These are phyloP conservation scores for Pichia manshurica DNA, from an alignment of 805 yeast species.

Conservation along the genomic window DNA sequence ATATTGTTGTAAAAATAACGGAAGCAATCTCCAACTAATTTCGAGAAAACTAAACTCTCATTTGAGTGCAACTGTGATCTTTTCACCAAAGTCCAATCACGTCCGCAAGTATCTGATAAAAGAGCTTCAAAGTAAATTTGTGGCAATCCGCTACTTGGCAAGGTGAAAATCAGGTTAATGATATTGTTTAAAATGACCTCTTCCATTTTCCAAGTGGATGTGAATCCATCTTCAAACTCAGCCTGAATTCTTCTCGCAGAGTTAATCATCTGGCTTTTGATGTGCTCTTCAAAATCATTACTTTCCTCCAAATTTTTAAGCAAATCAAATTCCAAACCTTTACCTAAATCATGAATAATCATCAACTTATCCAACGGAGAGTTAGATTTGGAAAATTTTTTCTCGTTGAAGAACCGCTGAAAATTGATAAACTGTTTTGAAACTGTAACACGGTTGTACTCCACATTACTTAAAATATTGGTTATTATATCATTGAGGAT, in stretches of 20 bases:
- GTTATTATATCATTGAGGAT: conserved; percentile 68
- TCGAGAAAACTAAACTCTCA: conserved; percentile 62
- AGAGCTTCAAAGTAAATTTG: conserved; percentile 78
- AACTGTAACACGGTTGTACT: conserved; percentile 84
- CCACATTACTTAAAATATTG: conserved; percentile 73
- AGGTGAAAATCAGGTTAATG: conserved; percentile 66
- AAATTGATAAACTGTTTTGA: conserved; percentile 75
- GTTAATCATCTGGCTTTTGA: conserved; percentile 25
- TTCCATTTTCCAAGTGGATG: conserved; percentile 84
- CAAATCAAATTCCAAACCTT: conserved; percentile 36
- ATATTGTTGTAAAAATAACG: conserved; percentile 71
- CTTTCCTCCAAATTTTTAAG: conserved; percentile 25
- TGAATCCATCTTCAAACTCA: conserved; percentile 34
- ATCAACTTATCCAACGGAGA: conserved; percentile 67
- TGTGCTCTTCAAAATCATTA: conserved; percentile 23
- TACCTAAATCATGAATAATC: conserved; percentile 32
- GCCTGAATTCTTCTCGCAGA: conserved; percentile 34
- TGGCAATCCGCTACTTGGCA: conserved; percentile 61
- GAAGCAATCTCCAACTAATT: conserved; percentile 89
- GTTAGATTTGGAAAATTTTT: conserved; percentile 66
- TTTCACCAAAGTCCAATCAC: conserved; percentile 53
- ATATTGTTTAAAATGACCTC: conserved; percentile 83
- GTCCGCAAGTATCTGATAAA: conserved; percentile 77
- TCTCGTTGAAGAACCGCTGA: conserved; percentile 63
- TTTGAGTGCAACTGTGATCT: conserved; percentile 15